phyloP scores from a whole-genome alignment of 2,329 filamentous ascomycete genomes.

The Raffaelea ambrosiae region DNA sequence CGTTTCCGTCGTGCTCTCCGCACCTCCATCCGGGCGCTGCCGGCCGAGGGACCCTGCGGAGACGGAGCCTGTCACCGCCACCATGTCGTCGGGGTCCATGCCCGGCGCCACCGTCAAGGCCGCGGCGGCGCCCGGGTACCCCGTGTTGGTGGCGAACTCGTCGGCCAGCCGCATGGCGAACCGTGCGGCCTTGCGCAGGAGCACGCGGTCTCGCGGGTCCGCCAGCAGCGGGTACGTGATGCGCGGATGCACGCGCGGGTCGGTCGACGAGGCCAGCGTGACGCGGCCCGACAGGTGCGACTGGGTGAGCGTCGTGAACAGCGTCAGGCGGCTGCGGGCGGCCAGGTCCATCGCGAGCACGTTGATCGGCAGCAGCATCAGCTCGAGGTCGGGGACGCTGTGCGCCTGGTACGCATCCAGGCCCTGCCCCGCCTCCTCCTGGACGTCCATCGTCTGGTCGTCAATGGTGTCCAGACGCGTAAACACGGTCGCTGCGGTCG shows the following conservation, averaged over 20 bases:
- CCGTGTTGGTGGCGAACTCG: conserved; percentile 16
- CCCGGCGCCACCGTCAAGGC: conserved; percentile 18
- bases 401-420: conserved; percentile 12
- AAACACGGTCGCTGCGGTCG: conserved; percentile 16
- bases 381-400: conserved; percentile 22
- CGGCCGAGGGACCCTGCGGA: too few relatives aligned
- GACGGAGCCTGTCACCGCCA: conserved; percentile 16
- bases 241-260: conserved; percentile 23
- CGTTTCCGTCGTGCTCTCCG: too few relatives aligned
- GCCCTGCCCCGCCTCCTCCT: conserved; percentile 8
- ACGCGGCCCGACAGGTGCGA: conserved; percentile 21
- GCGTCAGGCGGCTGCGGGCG: conserved; percentile 14
- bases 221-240: conserved; percentile 22
- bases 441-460: conserved; percentile 17
- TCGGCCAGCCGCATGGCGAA: conserved; percentile 22
- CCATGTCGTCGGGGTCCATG: conserved; percentile 8
- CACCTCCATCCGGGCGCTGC: too few relatives aligned
- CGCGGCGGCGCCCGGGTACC: conserved; percentile 17
- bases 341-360: conserved; percentile 24
- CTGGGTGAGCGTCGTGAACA: conserved; percentile 21
- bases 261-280: conserved; percentile 20
- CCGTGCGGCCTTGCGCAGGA: conserved; percentile 18
- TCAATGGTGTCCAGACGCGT: conserved; percentile 18
- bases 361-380: conserved; percentile 28
- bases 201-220: conserved; percentile 18